Conservation (phyloP, 140 eudicot genomes). For the Stevia rebaudiana region DNA sequence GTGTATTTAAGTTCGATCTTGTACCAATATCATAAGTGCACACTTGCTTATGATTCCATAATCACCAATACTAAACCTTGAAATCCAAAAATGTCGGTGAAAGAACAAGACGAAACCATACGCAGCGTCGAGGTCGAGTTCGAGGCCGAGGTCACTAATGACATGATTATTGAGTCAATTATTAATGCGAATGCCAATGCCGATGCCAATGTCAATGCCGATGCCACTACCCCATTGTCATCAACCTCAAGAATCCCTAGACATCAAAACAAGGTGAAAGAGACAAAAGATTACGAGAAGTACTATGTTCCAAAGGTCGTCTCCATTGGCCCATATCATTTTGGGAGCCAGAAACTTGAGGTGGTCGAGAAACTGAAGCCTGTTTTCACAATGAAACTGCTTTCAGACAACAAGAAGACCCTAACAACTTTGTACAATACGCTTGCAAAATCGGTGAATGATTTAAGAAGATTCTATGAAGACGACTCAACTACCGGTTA, state of each 20-base stretch:
- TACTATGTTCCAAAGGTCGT: conserved; percentile 29
- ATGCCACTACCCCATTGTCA: not conserved
- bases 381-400: conserved; percentile 15
- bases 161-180: conserved; percentile 10
- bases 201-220: too few relatives aligned
- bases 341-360: not conserved
- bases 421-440: conserved; percentile 18
- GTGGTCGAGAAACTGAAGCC: conserved; percentile 25
- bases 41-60: too few relatives aligned
- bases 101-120: not conserved
- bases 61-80: not conserved
- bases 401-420: not conserved
- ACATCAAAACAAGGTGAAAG: conserved; percentile 10
- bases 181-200: too few relatives aligned
- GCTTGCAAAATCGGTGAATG: conserved; percentile 13
- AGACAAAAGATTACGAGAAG: conserved; percentile 2
- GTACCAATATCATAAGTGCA: not conserved
- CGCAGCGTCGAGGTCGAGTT: not conserved
- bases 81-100: not conserved
- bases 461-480: conserved; percentile 14
- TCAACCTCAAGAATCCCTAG: conserved; percentile 16
- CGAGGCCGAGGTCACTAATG: not conserved
- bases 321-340: conserved; percentile 33
- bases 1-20: too few relatives aligned
- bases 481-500: not conserved